These are phyloP conservation scores for Calonectria honghensis DNA, from an alignment of 2,329 filamentous ascomycete species.

Conservation along the genomic window DNA sequence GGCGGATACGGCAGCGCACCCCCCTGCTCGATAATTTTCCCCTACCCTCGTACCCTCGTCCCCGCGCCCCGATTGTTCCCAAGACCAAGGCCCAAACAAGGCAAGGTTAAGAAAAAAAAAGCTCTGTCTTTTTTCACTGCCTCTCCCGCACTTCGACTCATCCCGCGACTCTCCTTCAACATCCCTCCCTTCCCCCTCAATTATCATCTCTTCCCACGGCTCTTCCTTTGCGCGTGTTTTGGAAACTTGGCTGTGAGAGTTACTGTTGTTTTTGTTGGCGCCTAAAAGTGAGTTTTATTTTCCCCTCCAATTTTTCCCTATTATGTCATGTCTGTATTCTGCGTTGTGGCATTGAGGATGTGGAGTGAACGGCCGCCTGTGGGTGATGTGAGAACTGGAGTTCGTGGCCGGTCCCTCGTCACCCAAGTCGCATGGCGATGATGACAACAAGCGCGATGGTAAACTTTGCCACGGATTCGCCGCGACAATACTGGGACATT, in stretches of 20 bases:
- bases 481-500: constrained; percentile 15
- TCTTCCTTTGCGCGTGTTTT: constrained; percentile 70
- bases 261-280: constrained; percentile 70
- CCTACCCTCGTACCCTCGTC: constrained; percentile 56
- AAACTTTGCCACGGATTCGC: background rate
- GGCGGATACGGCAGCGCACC: constrained; percentile 56
- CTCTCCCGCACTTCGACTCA: constrained; percentile 58
- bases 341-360: constrained; percentile 50
- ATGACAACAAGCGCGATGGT: constrained; percentile 31
- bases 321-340: constrained; percentile 44
- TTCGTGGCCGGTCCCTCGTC: constrained; percentile 32
- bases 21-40: constrained; percentile 58
- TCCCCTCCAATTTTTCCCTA: constrained; percentile 43
- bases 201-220: constrained; percentile 64
- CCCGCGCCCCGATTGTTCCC: constrained; percentile 58
- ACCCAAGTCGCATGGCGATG: constrained; percentile 33
- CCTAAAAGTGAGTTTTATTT: constrained; percentile 70
- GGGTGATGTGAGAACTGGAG: constrained; percentile 34
- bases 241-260: constrained; percentile 65
- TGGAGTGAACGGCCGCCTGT: constrained; percentile 23
- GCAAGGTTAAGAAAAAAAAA: constrained; percentile 60
- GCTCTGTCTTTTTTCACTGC: constrained; percentile 59
- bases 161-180: constrained; percentile 59
- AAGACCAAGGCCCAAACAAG: constrained; percentile 57
- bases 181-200: constrained; percentile 61